Evolutionary conservation across 495 filamentous ascomycete species (phyloP), one percentile per base, ranked within the genome.

Genomic region (Penicillium tannophilum): DNA sequence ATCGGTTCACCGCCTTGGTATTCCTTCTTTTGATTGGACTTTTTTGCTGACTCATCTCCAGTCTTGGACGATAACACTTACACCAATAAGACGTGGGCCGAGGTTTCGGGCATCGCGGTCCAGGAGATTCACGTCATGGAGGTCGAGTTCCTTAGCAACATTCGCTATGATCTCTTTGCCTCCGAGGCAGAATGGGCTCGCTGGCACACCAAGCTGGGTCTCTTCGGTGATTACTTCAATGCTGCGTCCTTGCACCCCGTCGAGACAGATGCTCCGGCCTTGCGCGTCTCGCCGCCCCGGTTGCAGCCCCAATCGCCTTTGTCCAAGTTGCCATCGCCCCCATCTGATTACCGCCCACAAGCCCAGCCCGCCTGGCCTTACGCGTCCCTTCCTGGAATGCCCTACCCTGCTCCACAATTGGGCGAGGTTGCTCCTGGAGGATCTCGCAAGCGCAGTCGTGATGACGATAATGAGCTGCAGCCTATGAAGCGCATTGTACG

Each of bases 11-110:
- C 67, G 64, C 67, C 55, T 35, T 31, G 10, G 5, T 61, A 59
- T 62, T 48, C 59, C 44, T 26, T 14, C 0, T n/a, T 3, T 6
- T 48, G 20, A 47, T 54, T 63, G 50, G 62, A 44, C 19, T 36
- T 23, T 17, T 1, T 17, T 54, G 63, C 74, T 79, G 68, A 78
- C 65, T 58, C 45, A 56, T 45, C 52, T 44, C 11, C 59, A 92
- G 89, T 97, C 67, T 77, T 99, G 62, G 95, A 99, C 69, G 95
- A 99, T 67, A 99, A 98, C 72, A 98, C 95, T 2, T 99, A 98
- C 74, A 98, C 95, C 52, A 99, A 99, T 79, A 97, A 98, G 79
- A 98, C 95, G 2, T 99, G 95, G 95, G 94, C 95, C 14, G 95
- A 99, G 64, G 95, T 99, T 44, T 97, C 95, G 24, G 88, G 91